Evolutionary conservation across 2,329 filamentous ascomycete genomes (phyloP).

Genomic region (Nemania serpens): DNA sequence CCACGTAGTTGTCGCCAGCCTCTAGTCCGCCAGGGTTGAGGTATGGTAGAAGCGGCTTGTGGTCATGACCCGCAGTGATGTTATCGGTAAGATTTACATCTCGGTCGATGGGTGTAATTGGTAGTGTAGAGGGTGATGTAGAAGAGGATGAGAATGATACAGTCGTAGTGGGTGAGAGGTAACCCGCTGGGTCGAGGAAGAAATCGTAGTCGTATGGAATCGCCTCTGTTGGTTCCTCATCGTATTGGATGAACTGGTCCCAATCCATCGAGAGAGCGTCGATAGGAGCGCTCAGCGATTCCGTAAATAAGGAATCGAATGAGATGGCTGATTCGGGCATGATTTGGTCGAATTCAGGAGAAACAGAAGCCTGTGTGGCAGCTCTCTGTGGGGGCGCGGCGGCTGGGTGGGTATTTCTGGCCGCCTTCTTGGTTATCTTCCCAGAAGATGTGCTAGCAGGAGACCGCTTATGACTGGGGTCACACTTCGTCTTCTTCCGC

Average conservation of each 20-base stretch:
- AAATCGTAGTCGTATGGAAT: slow-evolving; percentile 51
- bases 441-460: slow-evolving; percentile 41
- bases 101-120: slow-evolving; percentile 36
- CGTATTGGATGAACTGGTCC: slow-evolving; percentile 54
- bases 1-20: slow-evolving; percentile 53
- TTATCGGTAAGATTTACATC: slow-evolving; percentile 21
- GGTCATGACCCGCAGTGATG: slow-evolving; percentile 17
- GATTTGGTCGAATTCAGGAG: slow-evolving; percentile 28
- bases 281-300: slow-evolving; percentile 20
- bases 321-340: slow-evolving; percentile 27
- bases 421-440: slow-evolving; percentile 49
- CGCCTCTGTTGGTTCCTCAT: slow-evolving; percentile 44
- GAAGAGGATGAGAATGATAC: slow-evolving; percentile 36
- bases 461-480: slow-evolving; percentile 62
- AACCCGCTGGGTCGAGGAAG: slow-evolving; percentile 49
- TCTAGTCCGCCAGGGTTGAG: slow-evolving; percentile 44
- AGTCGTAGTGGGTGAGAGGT: slow-evolving; percentile 46
- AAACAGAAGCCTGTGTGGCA: slow-evolving; percentile 14
- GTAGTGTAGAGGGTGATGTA: slow-evolving; percentile 42
- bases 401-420: slow-evolving; percentile 27
- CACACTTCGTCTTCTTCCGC: slow-evolving; percentile 67
- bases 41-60: slow-evolving; percentile 46
- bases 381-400: slow-evolving; percentile 31
- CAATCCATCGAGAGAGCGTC: slow-evolving; percentile 43
- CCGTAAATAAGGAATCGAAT: slow-evolving; percentile 29